These are phyloP conservation scores for Pseudogymnoascus pannorum DNA, from an alignment of 2,329 filamentous ascomycete species.

Conservation along the genomic window DNA sequence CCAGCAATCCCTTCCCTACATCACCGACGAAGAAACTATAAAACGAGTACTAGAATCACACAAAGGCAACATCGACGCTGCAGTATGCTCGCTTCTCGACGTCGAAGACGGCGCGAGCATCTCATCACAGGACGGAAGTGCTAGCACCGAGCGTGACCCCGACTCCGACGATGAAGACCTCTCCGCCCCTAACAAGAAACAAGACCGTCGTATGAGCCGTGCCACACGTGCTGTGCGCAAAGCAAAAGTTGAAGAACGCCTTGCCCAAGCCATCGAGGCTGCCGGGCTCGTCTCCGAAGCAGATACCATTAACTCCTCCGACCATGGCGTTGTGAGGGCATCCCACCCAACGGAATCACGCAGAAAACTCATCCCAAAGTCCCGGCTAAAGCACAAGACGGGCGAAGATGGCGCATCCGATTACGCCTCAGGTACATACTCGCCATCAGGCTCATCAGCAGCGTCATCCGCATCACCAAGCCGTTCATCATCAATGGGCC, in stretches of 20 bases:
- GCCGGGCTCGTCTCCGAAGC: not conserved
- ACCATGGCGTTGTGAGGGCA: not conserved
- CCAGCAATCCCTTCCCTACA: conserved; percentile 42
- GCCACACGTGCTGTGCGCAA: conserved; percentile 12
- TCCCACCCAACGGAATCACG: not conserved
- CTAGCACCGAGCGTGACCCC: conserved; percentile 43
- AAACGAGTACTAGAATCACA: conserved; percentile 41
- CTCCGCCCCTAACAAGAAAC: conserved; percentile 44
- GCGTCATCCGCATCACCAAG: not conserved
- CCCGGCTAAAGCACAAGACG: not conserved
- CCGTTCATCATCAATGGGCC: not conserved
- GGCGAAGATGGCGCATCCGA: not conserved
- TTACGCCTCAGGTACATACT: not conserved
- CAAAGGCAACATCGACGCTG: conserved; percentile 45
- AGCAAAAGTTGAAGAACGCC: not conserved
- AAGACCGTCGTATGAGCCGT: conserved; percentile 14
- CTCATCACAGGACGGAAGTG: conserved; percentile 38
- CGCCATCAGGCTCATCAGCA: not conserved
- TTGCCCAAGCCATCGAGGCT: not conserved
- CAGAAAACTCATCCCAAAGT: conserved; percentile 8
- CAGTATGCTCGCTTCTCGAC: conserved; percentile 45
- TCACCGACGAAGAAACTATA: conserved; percentile 42
- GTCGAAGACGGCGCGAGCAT: conserved; percentile 36
- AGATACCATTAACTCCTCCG: not conserved
- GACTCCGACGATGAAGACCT: conserved; percentile 42